Evolutionary conservation across 176 grass and related monocot genomes (phyloP), one percentile per base, ranked within the genome.

Genomic region (Eleusine indica): DNA sequence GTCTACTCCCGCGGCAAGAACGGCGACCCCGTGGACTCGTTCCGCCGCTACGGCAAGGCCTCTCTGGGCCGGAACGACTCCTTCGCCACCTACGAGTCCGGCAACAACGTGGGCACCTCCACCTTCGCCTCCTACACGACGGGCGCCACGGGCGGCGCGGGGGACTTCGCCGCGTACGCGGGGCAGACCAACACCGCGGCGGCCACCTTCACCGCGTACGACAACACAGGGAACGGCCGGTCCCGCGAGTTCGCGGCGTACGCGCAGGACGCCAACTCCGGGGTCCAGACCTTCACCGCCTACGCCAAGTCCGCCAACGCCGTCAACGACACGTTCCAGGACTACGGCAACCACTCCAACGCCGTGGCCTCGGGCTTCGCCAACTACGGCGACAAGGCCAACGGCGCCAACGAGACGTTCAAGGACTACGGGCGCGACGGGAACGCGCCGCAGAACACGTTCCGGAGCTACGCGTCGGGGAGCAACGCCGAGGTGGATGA

Each of bases 331-430:
- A 51, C 78, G 10, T 93, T 93, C 85, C 43, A 39, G 15, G 67
- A 78, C 13, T 93, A 93, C 38, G 88, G 61, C 1, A 93, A 90
- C 73, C 44, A 90, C 61, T 83, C 91, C 42, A 93, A 93, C 69
- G 78, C 86, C 4, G 56, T 93, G 16, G 63, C 81, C 1, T 86
- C 88, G 43, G 74, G 73, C 2, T 93, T 93, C 73, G 4, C 18
- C 70, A 90, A 68, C 88, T 93, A 93, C 13, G 88, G 85, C 18
- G 82, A 88, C 39, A 75, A 37, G 25, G 85, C 85, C 2, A 90
- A 93, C 68, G 85, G 88, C 10, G 48, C 75, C 40, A 88, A 86
- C 10, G 82, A 93, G 35, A 70, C 73, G 42, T 93, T 93, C 78
- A 0, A 60, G 22, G 66, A 77, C 39, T 93, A 93, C 43, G 88